Conservation (phyloP, 192 early-diverging fungal genomes). For the Gryganskiella cystojenkinii region DNA sequence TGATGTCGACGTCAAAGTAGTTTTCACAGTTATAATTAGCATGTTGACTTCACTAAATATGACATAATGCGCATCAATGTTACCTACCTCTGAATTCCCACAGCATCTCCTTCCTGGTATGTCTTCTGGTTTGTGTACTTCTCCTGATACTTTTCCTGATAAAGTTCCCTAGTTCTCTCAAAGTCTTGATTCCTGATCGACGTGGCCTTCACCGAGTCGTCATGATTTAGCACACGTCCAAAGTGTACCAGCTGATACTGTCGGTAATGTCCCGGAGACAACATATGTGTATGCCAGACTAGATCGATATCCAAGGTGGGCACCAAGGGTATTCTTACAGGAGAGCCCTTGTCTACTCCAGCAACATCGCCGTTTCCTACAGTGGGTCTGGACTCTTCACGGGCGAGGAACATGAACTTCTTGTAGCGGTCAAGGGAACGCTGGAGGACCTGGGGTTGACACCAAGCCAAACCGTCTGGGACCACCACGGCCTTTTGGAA, state of each 20-base stretch:
- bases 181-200: constrained; percentile 57
- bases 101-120: too few relatives aligned
- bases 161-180: constrained; percentile 53
- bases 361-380: too few relatives aligned
- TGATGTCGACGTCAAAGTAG: too few relatives aligned
- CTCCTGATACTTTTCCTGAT: constrained; percentile 58
- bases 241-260: constrained; percentile 59
- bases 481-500: constrained; percentile 54
- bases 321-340: constrained; percentile 51
- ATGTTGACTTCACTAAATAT: too few relatives aligned
- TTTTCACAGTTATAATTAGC: too few relatives aligned
- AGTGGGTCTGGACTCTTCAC: constrained; percentile 26
- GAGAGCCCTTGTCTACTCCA: constrained; percentile 8
- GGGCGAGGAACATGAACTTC: constrained; percentile 34
- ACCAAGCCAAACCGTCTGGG: constrained; percentile 43
- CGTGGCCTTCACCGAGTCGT: constrained; percentile 62
- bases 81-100: too few relatives aligned
- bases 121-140: constrained; percentile 53
- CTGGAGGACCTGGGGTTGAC: constrained; percentile 43
- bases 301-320: constrained; percentile 77
- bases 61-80: too few relatives aligned
- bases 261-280: constrained; percentile 63
- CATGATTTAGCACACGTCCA: constrained; percentile 68
- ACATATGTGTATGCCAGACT: constrained; percentile 78
- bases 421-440: constrained; percentile 37